A percentile compares a stretch with the other conserved stretches of the same genome.
Conservation (phyloP, 306 rosid species). For the Geum urbanum region DNA sequence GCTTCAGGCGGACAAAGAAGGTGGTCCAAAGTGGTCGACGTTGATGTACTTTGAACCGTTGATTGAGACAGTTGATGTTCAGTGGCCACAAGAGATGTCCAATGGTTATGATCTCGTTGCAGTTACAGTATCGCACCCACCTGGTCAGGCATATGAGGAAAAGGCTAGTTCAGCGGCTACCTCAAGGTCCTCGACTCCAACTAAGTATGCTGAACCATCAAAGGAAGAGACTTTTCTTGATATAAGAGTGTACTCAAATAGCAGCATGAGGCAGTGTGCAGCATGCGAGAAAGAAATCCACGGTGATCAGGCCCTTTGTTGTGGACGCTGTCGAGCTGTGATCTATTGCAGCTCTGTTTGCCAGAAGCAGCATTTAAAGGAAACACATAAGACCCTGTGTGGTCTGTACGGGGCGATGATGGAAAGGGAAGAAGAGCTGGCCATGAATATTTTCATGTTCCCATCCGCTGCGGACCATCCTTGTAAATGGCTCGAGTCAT, state of each 20-base stretch:
- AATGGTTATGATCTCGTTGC: constrained; percentile 42
- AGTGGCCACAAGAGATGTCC: constrained; percentile 49
- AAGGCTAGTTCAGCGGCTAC: constrained; percentile 29
- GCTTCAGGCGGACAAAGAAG: constrained; percentile 51
- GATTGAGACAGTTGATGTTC: constrained; percentile 67
- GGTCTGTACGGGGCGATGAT: constrained; percentile 59
- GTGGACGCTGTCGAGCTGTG: constrained; percentile 48
- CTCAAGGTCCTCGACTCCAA: constrained; percentile 37
- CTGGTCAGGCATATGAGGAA: constrained; percentile 45
- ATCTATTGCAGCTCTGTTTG: constrained; percentile 51
- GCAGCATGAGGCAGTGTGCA: constrained; percentile 34
- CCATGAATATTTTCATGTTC: constrained; percentile 49
- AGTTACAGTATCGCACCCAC: constrained; percentile 45
- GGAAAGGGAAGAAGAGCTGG: constrained; percentile 70
- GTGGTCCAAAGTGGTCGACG: constrained; percentile 49
- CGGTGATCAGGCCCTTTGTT: constrained; percentile 33
- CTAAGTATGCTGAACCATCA: constrained; percentile 35
- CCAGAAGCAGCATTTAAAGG: constrained; percentile 60
- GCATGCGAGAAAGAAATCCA: constrained; percentile 36
- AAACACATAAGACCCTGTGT: constrained; percentile 45
- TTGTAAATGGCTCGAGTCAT: constrained; percentile 61
- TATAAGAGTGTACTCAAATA: constrained; percentile 22
- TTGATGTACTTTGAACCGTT: constrained; percentile 46
- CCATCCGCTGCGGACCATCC: constrained; percentile 56
- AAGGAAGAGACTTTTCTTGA: constrained; percentile 33